phyloP scores from a whole-genome alignment of 129 eudicot species.

The Lonicera japonica region DNA sequence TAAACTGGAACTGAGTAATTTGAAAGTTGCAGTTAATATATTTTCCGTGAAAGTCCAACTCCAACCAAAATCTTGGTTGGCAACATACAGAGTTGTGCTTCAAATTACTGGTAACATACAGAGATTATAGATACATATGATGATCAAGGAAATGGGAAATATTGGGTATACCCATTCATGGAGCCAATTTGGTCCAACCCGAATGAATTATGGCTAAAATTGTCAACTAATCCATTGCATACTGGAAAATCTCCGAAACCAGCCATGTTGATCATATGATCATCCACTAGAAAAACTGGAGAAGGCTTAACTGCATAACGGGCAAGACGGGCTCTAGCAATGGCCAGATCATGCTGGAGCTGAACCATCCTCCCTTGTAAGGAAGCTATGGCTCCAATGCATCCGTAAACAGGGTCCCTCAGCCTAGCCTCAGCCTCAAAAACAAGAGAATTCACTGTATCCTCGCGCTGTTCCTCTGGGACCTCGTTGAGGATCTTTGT shows the following conservation, averaged over 20 bases:
- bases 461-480: constrained; percentile 72
- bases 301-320: constrained; percentile 28
- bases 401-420: constrained; percentile 89
- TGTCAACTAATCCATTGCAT: constrained; percentile 8
- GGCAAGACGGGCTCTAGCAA: constrained; percentile 65
- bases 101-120: not conserved
- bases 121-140: not conserved
- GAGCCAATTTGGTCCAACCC: constrained; percentile 31
- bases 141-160: constrained; percentile 28
- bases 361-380: constrained; percentile 68
- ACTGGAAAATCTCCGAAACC: not conserved
- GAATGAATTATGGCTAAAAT: constrained; percentile 12
- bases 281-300: no score
- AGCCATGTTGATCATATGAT: no score
- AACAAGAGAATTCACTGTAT: constrained; percentile 68
- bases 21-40: no score
- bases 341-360: constrained; percentile 75
- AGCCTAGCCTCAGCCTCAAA: constrained; percentile 90
- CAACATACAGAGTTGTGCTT: not conserved
- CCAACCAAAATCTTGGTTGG: no score
- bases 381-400: constrained; percentile 90
- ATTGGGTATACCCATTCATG: constrained; percentile 29
- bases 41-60: no score
- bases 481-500: constrained; percentile 85
- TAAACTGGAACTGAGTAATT: no score